These are phyloP conservation scores for Claviceps sp. DNA, from an alignment of 2,329 filamentous ascomycete genomes.

Conservation along the genomic window DNA sequence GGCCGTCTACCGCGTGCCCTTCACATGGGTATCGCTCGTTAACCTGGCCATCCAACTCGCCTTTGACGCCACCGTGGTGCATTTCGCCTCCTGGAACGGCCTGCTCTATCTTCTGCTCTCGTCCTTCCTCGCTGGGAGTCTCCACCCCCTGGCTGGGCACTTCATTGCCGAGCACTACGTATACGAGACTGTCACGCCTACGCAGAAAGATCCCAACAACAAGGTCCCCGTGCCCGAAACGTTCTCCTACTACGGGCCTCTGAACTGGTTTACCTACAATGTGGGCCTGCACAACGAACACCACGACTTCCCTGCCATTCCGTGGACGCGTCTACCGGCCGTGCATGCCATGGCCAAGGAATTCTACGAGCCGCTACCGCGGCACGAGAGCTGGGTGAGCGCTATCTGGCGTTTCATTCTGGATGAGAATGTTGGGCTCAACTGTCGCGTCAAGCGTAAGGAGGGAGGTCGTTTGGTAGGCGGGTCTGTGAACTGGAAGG, in stretches of 20 bases:
- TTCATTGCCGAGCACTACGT: conserved; percentile 98
- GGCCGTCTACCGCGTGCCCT: conserved; percentile 78
- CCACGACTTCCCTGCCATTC: conserved; percentile 94
- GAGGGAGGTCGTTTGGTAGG: conserved; percentile 55
- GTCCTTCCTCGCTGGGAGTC: conserved; percentile 82
- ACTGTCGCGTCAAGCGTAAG: conserved; percentile 84
- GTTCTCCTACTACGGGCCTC: conserved; percentile 87
- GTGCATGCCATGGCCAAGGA: conserved; percentile 72
- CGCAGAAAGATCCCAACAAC: conserved; percentile 43
- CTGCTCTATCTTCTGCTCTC: conserved; percentile 76
- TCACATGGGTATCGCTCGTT: conserved; percentile 71
- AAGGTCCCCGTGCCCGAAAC: conserved; percentile 71
- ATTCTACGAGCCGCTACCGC: conserved; percentile 81
- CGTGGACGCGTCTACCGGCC: conserved; percentile 75
- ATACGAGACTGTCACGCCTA: conserved; percentile 48
- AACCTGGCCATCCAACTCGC: conserved; percentile 66
- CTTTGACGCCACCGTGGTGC: conserved; percentile 63
- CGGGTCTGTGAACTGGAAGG: conserved; percentile 43
- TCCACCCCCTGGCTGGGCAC: conserved; percentile 90
- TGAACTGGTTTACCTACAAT: conserved; percentile 92
- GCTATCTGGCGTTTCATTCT: conserved; percentile 94
- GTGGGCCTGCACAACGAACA: conserved; percentile 98
- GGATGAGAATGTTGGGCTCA: conserved; percentile 80
- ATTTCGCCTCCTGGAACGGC: conserved; percentile 45
- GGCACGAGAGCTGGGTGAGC: conserved; percentile 79